Evolutionary conservation across 2,329 filamentous ascomycete genomes (phyloP).

Genomic region (Rhynchosporium secalis): DNA sequence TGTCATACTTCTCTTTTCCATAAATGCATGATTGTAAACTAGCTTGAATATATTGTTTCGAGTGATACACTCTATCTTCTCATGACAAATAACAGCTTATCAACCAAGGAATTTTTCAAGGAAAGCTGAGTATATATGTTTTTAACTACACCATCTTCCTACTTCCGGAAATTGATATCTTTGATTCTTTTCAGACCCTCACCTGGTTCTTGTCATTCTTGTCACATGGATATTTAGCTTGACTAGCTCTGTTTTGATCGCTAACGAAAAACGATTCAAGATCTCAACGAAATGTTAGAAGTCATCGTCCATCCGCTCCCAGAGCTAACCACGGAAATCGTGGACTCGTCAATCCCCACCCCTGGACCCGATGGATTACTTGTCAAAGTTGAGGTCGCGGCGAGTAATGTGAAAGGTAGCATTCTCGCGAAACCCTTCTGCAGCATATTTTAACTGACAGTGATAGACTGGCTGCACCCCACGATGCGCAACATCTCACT

Average conservation of each 20-base stretch:
- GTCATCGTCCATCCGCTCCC: conserved; percentile 27
- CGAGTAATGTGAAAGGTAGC: conserved; percentile 30
- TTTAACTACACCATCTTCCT: no score
- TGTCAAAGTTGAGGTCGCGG: conserved; percentile 34
- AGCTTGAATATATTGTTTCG: no score
- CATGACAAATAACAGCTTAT: no score
- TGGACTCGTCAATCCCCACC: conserved; percentile 27
- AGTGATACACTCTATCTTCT: no score
- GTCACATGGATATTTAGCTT: background rate
- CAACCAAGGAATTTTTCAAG: no score
- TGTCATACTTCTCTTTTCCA: no score
- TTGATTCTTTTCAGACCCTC: background rate
- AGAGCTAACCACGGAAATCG: conserved; percentile 25
- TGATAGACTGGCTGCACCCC: conserved; percentile 19
- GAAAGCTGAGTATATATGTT: no score
- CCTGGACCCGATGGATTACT: conserved; percentile 30
- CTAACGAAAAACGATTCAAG: background rate
- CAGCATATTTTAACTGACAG: background rate
- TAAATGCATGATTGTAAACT: no score
- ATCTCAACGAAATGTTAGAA: conserved; percentile 13
- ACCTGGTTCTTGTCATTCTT: background rate
- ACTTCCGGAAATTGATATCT: no score
- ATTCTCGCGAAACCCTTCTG: background rate
- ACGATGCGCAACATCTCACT: conserved; percentile 16
- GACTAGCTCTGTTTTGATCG: background rate